phyloP scores from a whole-genome alignment of 1,284 basidiomycete genomes.

The Cryptococcus amylolentus region DNA sequence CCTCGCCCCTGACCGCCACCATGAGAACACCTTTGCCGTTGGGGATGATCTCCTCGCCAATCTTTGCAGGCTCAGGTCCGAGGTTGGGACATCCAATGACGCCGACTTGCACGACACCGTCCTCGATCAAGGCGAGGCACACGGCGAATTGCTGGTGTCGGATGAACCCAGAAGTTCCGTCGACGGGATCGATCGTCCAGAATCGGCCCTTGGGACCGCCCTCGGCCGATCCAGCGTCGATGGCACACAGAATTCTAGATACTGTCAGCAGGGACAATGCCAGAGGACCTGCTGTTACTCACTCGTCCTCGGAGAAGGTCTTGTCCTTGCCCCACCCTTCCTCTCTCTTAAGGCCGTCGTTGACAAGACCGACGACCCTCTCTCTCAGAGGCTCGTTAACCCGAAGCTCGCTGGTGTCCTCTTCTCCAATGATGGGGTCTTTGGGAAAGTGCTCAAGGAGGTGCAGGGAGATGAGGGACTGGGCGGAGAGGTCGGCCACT shows the following conservation, averaged over 20 bases:
- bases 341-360: conserved; percentile 62
- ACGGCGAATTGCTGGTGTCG: conserved; percentile 96
- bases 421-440: conserved; percentile 92
- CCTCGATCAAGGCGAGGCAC: conserved; percentile 84
- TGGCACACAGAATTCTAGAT: conserved; percentile 67
- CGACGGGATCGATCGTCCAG: conserved; percentile 53
- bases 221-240: conserved; percentile 78
- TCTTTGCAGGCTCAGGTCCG: conserved; percentile 59
- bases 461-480: conserved; percentile 75
- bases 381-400: conserved; percentile 57
- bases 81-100: conserved; percentile 96
- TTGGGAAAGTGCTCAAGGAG: conserved; percentile 76
- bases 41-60: conserved; percentile 55
- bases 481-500: conserved; percentile 89
- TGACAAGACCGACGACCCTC: conserved; percentile 77
- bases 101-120: conserved; percentile 78
- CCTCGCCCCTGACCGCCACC: conserved; percentile 75
- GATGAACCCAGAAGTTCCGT: conserved; percentile 64
- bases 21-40: conserved; percentile 71
- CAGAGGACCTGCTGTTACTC: conserved; percentile 37
- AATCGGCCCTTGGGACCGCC: conserved; percentile 66
- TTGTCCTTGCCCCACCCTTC: conserved; percentile 40
- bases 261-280: neutral
- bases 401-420: conserved; percentile 80
- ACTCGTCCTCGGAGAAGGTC: conserved; percentile 46